Conservation (phyloP, 257 asterid genomes). For the Solanum acaule region DNA sequence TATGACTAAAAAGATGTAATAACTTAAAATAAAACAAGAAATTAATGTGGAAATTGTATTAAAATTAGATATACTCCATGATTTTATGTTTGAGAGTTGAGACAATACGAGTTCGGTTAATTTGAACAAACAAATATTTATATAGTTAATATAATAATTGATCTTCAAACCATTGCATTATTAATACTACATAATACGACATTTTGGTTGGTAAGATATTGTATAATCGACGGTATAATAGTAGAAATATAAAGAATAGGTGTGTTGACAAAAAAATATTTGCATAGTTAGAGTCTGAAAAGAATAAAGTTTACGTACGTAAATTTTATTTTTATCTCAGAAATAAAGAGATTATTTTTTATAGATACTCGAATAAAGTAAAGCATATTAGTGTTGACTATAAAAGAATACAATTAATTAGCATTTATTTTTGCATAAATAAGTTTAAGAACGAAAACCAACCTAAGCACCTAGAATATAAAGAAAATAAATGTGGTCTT, state of each 20-base stretch:
- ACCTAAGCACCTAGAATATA: background rate
- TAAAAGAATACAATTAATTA: background rate
- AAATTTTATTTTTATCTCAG: too few relatives aligned
- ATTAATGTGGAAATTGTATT: background rate
- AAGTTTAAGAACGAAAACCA: background rate
- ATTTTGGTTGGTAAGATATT: background rate
- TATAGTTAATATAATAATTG: too few relatives aligned
- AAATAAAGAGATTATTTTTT: too few relatives aligned
- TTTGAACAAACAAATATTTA: too few relatives aligned
- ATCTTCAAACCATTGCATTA: background rate
- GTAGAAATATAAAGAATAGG: background rate
- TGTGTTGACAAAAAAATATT: too few relatives aligned
- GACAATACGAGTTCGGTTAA: too few relatives aligned
- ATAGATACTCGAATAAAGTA: too few relatives aligned
- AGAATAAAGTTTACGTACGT: rapidly evolving
- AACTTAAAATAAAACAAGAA: background rate
- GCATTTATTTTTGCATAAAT: too few relatives aligned
- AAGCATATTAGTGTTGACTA: too few relatives aligned
- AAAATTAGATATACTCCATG: background rate
- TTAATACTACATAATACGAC: too few relatives aligned
- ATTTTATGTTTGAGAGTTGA: background rate
- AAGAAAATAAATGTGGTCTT: background rate
- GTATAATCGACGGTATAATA: too few relatives aligned
- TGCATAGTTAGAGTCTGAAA: rapidly evolving
- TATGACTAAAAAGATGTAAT: background rate